Conservation (phyloP, 1,284 basidiomycete species). For the Gomphus bonarii region DNA sequence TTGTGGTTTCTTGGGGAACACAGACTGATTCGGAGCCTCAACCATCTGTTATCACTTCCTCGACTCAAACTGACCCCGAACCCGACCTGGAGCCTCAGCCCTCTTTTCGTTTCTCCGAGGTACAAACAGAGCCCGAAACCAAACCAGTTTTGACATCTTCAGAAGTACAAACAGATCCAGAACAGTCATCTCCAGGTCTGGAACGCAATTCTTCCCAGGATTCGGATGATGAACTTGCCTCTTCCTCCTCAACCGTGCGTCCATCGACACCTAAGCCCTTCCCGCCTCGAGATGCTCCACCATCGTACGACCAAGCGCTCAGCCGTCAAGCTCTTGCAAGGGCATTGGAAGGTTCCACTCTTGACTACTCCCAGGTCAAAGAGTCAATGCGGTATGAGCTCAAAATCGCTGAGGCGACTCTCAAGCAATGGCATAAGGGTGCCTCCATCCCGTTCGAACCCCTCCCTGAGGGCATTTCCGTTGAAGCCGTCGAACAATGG, state of each 20-base stretch:
- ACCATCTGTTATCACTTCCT: constrained; percentile 15
- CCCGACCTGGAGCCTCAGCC: constrained; percentile 23
- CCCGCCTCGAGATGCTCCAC: constrained; percentile 35
- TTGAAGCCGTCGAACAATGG: constrained; percentile 61
- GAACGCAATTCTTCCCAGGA: constrained; percentile 32
- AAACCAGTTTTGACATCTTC: constrained; percentile 30
- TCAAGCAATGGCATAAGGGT: constrained; percentile 61
- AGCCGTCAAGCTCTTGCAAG: constrained; percentile 15
- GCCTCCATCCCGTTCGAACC: constrained; percentile 40
- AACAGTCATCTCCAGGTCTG: constrained; percentile 21
- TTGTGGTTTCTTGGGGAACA: constrained; percentile 26
- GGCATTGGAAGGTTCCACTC: neutral
- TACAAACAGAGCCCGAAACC: constrained; percentile 31
- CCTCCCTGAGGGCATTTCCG: constrained; percentile 42
- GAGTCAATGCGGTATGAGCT: constrained; percentile 40
- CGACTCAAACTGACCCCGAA: constrained; percentile 24
- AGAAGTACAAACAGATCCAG: constrained; percentile 54
- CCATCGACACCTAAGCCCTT: constrained; percentile 52
- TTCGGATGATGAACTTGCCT: constrained; percentile 46
- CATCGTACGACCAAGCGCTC: constrained; percentile 52
- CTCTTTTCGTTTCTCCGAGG: constrained; percentile 25
- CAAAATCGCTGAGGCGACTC: constrained; percentile 43
- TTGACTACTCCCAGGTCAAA: constrained; percentile 17
- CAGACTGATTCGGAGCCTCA: constrained; percentile 30
- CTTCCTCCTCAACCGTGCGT: constrained; percentile 58